Percentiles rank a stretch among this genome's conserved stretches.
Conservation (phyloP, 768 basidiomycete genomes). For the Mycena venus region DNA sequence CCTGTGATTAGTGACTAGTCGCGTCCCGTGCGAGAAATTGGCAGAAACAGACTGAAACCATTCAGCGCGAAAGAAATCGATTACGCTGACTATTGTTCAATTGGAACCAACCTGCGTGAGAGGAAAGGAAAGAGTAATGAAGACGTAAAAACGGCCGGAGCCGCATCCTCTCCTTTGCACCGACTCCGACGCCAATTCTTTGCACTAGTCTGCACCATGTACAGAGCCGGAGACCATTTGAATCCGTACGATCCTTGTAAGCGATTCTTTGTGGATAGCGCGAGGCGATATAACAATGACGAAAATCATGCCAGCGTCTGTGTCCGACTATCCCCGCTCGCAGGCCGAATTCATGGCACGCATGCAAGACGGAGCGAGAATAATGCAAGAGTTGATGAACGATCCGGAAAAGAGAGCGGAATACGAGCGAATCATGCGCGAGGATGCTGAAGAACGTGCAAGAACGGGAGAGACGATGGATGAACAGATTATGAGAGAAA, state of each 20-base stretch:
- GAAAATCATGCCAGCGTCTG: not conserved
- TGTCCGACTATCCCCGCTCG: not conserved
- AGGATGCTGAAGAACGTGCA: not conserved
- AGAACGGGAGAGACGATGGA: not conserved
- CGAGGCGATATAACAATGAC: not conserved
- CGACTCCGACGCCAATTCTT: not conserved
- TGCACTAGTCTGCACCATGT: constrained; percentile 1
- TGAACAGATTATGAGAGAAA: not conserved
- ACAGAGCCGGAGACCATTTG: not conserved
- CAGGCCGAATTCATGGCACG: not conserved
- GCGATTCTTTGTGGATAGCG: not conserved
- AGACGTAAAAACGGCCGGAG: not conserved
- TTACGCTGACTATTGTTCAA: too few relatives aligned
- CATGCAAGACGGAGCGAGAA: not conserved
- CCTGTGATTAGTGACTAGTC: too few relatives aligned
- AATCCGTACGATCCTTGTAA: constrained; percentile 5
- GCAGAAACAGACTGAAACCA: too few relatives aligned
- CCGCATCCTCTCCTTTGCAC: not conserved
- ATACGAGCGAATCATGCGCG: not conserved
- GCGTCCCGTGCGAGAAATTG: too few relatives aligned
- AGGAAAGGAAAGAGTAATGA: not conserved
- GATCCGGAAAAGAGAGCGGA: not conserved
- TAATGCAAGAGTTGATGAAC: not conserved
- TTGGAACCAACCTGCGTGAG: too few relatives aligned
- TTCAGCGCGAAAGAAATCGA: too few relatives aligned